Base-by-base conservation (phyloP, 2,329 filamentous ascomycete genomes). In the Daldinia sp. region DNA sequence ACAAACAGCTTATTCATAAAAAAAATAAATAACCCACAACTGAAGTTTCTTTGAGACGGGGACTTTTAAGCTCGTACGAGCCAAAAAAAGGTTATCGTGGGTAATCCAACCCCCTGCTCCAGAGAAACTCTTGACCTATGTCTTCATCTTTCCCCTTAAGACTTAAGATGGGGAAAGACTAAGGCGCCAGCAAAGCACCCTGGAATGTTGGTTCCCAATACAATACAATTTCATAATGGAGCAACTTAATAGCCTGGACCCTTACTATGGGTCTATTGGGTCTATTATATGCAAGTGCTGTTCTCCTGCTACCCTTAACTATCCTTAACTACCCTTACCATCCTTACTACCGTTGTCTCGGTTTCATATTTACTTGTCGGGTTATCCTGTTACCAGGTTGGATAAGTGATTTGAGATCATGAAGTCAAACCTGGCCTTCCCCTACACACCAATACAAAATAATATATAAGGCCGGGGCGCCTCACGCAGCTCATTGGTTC, bases 211-310 rank as follows among this genome's bases (percentile, higher is more conserved):
- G 46, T 68, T 63, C 65, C 59, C 48, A 48, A 60, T 51, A 28
- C 28, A 59, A 51, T 35, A 12, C 37, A 23, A 54, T 61, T 41
- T 46, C 53, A 60, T 35, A 42, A 53, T 44, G 60, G 53, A 67
- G 60, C 33, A 53, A 55, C 53, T 41, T 54, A 54, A 37, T 23
- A 30, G 55, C 44, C 46, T 59, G 42, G 46, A 51, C 61, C 42
- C 28, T 44, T 50, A 30, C 26, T 51, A 56, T 51, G 50, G 60
- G 56, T 50, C 56, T 44, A 63, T 61, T 57, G 50, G 60, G 56
- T 50, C 56, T 44, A 60, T 59, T 54, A 62, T 60, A 69, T 61
- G 71, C 71, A 68, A 73, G 67, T 53, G 67, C 66, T 58, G 51
- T 59, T 62, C 56, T 62, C 35, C 54, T 28, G 39, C 44, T 63